Evolutionary conservation across 2,329 filamentous ascomycete species (phyloP), one percentile per base, ranked within the genome.

Genomic region (Beauveria pseudobassiana): DNA sequence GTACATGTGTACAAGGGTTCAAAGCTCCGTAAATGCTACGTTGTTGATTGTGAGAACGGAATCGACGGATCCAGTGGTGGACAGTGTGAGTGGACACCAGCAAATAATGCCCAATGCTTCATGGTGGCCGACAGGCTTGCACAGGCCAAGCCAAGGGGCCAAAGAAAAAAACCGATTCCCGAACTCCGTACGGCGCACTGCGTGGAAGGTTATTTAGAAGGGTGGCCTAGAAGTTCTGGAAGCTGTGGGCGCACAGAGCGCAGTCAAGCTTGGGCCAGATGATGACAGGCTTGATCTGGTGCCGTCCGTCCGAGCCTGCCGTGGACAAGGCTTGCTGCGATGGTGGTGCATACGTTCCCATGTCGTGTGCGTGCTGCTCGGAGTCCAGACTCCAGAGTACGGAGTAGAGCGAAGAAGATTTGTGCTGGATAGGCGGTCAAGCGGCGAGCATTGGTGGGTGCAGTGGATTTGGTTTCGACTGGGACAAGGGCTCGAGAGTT

Each of bases 401-500:
- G 40, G 8, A 5, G 40, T 3, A 20, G 52, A 45, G 12, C 3
- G 26, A 6, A 24, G 18, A 8, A 20, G 45, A 26, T 34, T 12
- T 10, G 5, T 24, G 46, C 40, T 24, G 34, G 49, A 60, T 16
- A 52, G 12, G 57, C 57, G 57, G 57, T 60, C 40, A 52, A 22
- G 57, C 57, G 57, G 57, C 52, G 57, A 51, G 40, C 12, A n/a
- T 45, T 12, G 24, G 49, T 60, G 57, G 57, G 38, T 53, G 48
- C n/a, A 26, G 49, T 53, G 49, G 57, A 30, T 60, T 40, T 60
- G 7, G 38, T 38, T 40, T 52, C 40, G 49, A 60, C 57, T 53
- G 38, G 57, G 57, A 60, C 40, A 53, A 52, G 57, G 57, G 57
- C 57, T 60, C 40, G 26, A 60, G 48, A 30, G n/a, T 59, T 34